Evolutionary conservation across 2,329 filamentous ascomycete genomes (phyloP).

Genomic region (Trichoderma cornu-damae): DNA sequence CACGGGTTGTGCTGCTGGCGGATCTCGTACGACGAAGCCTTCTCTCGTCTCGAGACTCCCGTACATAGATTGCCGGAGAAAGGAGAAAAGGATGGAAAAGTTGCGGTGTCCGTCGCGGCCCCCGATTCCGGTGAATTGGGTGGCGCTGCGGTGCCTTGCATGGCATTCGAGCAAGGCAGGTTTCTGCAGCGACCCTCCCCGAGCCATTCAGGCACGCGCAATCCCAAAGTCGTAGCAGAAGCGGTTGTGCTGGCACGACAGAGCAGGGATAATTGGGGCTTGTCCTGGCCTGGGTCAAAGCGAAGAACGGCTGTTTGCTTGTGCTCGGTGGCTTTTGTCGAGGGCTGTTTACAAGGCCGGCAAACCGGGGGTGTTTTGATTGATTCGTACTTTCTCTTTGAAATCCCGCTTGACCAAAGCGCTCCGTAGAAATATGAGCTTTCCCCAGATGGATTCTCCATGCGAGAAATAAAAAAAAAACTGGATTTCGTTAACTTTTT

Average conservation of each 20-base stretch:
- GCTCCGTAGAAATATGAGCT: not conserved
- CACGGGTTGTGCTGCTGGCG: not conserved
- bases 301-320: no score
- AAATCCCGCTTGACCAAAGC: not conserved
- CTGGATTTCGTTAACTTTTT: no score
- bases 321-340: no score
- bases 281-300: not conserved
- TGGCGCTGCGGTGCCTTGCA: slow-evolving; percentile 9
- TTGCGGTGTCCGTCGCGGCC: slow-evolving; percentile 11
- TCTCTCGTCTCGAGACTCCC: not conserved
- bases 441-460: not conserved
- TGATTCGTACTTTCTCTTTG: not conserved
- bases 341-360: no score
- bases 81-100: no score
- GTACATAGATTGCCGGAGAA: not conserved
- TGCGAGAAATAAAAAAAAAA: not conserved
- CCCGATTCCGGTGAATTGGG: not conserved
- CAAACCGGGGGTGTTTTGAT: slow-evolving; percentile 6
- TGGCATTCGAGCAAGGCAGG: not conserved
- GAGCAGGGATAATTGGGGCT: slow-evolving; percentile 7
- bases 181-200: not conserved
- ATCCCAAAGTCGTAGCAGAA: slow-evolving; percentile 1
- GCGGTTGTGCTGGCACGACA: not conserved
- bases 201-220: slow-evolving; percentile 12
- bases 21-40: slow-evolving; percentile 12